phyloP scores from a whole-genome alignment of 371 early-diverging fungal species.

The Mortierella polycephala region DNA sequence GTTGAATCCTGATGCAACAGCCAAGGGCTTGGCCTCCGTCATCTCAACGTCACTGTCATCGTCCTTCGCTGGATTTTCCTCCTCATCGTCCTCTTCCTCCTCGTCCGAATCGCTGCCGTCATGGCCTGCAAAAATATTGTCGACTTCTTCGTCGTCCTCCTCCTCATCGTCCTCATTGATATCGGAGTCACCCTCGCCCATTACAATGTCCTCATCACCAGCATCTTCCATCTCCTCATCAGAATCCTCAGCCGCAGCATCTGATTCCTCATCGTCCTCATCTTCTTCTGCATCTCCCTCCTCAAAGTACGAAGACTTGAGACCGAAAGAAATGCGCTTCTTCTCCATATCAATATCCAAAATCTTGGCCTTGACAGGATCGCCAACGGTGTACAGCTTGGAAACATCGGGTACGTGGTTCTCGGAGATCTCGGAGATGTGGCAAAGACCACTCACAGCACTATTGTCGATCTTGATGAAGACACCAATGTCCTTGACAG shows the following conservation, averaged over 20 bases:
- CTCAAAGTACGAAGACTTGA: conserved; percentile 84
- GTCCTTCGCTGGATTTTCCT: conserved; percentile 40
- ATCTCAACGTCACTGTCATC: conserved; percentile 64
- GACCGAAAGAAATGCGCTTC: conserved; percentile 73
- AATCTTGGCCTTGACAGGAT: conserved; percentile 77
- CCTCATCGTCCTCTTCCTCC: conserved; percentile 63
- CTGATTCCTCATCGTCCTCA: conserved; percentile 57
- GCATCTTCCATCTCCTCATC: conserved; percentile 42
- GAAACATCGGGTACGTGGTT: conserved; percentile 55
- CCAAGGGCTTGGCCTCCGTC: conserved; percentile 44
- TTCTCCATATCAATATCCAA: conserved; percentile 72
- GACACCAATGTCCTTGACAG: conserved; percentile 74
- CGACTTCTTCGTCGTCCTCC: conserved; percentile 54
- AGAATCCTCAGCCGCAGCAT: conserved; percentile 33
- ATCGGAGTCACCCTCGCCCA: conserved; percentile 57
- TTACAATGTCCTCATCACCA: conserved; percentile 45
- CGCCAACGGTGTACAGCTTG: conserved; percentile 74
- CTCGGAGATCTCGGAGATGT: conserved; percentile 74
- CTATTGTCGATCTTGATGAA: conserved; percentile 76
- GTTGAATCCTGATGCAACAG: conserved; percentile 63
- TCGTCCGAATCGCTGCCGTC: conserved; percentile 57
- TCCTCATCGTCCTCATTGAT: conserved; percentile 53
- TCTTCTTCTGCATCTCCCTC: conserved; percentile 59
- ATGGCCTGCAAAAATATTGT: conserved; percentile 55
- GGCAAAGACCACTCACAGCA: conserved; percentile 77